Percentiles rank a stretch among this genome's conserved stretches.
These are phyloP conservation scores for Suillus luteus DNA, from an alignment of 768 basidiomycete species.

Conservation along the genomic window DNA sequence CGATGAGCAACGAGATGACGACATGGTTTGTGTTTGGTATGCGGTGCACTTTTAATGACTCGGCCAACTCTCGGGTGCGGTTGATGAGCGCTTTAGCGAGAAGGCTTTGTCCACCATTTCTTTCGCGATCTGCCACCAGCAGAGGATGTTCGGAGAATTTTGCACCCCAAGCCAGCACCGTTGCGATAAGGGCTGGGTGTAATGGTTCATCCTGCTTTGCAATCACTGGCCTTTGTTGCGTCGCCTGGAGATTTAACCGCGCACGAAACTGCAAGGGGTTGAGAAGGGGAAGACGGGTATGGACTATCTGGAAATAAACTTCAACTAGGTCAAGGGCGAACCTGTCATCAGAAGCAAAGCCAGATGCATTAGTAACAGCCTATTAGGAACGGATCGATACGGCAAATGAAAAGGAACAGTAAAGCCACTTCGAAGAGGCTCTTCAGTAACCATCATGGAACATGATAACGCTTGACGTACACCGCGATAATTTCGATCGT, in stretches of 20 bases:
- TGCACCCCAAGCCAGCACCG: constrained; percentile 88
- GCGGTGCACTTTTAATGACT: constrained; percentile 84
- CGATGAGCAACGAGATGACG: constrained; percentile 78
- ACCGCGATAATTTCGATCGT: constrained; percentile 19
- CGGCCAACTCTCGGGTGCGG: constrained; percentile 83
- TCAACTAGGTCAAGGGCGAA: constrained; percentile 93
- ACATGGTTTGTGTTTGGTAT: constrained; percentile 79
- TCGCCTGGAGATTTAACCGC: constrained; percentile 53
- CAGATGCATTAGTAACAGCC: constrained; percentile 15
- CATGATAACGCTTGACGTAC: constrained; percentile 24
- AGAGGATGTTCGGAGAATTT: constrained; percentile 92
- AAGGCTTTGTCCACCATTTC: constrained; percentile 69
- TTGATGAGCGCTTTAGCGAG: constrained; percentile 78
- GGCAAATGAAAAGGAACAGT: constrained; percentile 28
- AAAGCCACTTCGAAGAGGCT: constrained; percentile 16
- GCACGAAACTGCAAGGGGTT: constrained; percentile 81
- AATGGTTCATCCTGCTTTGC: constrained; percentile 44
- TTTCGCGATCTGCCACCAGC: constrained; percentile 74
- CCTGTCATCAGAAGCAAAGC: constrained; percentile 43
- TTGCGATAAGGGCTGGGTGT: constrained; percentile 79
- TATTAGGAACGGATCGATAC: constrained; percentile 26
- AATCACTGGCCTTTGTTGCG: constrained; percentile 25
- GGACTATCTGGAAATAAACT: constrained; percentile 92
- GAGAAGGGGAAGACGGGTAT: constrained; percentile 84
- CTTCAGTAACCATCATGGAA: constrained; percentile 27